Evolutionary conservation across 805 yeast species (phyloP).

Genomic region (Tanozyma kutaoensis): DNA sequence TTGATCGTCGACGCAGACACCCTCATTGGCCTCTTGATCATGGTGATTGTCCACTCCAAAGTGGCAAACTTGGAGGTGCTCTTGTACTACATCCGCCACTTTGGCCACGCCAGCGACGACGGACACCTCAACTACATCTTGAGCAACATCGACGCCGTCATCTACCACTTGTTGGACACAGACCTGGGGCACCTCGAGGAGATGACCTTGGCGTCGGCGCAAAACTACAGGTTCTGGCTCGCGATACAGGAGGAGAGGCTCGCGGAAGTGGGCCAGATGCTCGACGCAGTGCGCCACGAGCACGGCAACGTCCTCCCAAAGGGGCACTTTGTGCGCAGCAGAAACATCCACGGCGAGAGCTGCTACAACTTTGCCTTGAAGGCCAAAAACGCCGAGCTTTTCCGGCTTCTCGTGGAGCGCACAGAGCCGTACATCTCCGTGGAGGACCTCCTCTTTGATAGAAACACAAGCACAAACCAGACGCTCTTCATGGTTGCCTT

Average conservation of each 20-base stretch:
- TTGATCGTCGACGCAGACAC: conserved; percentile 67
- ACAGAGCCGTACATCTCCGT: conserved; percentile 38
- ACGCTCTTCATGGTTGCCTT: conserved; percentile 52
- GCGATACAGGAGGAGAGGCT: conserved; percentile 24
- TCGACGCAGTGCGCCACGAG: conserved; percentile 4
- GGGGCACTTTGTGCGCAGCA: conserved; percentile 10
- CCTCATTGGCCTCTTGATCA: conserved; percentile 54
- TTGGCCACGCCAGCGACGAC: conserved; percentile 26
- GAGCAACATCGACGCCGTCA: conserved; percentile 75
- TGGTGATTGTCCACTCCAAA: conserved; percentile 55
- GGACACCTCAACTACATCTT: conserved; percentile 68
- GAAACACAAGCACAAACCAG: conserved; percentile 33
- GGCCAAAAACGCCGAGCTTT: conserved; percentile 28
- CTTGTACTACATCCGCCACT: conserved; percentile 50
- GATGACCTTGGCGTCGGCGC: conserved; percentile 26
- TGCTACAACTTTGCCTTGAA: conserved; percentile 50
- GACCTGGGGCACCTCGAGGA: conserved; percentile 18
- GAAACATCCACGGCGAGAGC: conserved; percentile 50
- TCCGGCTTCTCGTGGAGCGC: conserved; percentile 31
- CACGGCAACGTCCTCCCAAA: conserved; percentile 7
- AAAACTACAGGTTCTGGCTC: conserved; percentile 43
- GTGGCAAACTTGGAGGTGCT: conserved; percentile 49
- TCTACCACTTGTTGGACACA: conserved; percentile 56
- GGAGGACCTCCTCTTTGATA: conserved; percentile 59
- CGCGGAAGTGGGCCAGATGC: conserved; percentile 4